A percentile compares a stretch with the other conserved stretches of the same genome.
These are phyloP conservation scores for Euphorbia peplus DNA, from an alignment of 345 rosid genomes.

Conservation along the genomic window DNA sequence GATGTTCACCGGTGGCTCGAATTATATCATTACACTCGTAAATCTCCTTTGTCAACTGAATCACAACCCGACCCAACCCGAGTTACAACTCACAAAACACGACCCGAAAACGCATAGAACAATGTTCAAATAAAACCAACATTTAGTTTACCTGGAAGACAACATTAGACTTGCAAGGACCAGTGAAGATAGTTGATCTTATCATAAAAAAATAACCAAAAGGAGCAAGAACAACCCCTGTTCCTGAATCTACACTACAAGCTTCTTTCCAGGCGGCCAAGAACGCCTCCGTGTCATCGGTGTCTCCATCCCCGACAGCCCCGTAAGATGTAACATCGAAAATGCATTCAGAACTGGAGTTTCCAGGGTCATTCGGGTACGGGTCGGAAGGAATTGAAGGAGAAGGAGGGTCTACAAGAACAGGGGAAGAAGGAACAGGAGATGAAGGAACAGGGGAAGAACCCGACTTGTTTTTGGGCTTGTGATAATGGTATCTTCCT, in stretches of 20 bases:
- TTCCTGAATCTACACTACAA: conserved; percentile 67
- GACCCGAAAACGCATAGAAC: too few species aligned
- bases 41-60: too few species aligned
- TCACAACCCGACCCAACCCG: background rate
- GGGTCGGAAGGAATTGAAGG: conserved; percentile 57
- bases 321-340: conserved; percentile 75
- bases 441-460: conserved; percentile 26
- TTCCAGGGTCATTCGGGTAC: conserved; percentile 44
- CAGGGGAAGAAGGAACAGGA: conserved; percentile 34
- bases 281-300: conserved; percentile 83
- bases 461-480: conserved; percentile 23
- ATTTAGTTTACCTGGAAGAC: conserved; percentile 66
- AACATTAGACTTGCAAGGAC: conserved; percentile 88
- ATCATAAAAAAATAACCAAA: conserved; percentile 58
- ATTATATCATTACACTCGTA: too few species aligned
- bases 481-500: conserved; percentile 72
- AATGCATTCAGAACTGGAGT: conserved; percentile 27
- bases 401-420: conserved; percentile 28
- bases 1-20: too few species aligned
- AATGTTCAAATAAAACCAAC: too few species aligned
- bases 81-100: too few species aligned
- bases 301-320: conserved; percentile 77
- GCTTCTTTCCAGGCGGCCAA: conserved; percentile 84
- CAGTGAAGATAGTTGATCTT: conserved; percentile 88
- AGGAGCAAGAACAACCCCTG: conserved; percentile 62